Percentiles rank a stretch among this genome's conserved stretches.
These are phyloP conservation scores for Penicillium sp. DNA, from an alignment of 2,329 filamentous ascomycete genomes.

Conservation along the genomic window DNA sequence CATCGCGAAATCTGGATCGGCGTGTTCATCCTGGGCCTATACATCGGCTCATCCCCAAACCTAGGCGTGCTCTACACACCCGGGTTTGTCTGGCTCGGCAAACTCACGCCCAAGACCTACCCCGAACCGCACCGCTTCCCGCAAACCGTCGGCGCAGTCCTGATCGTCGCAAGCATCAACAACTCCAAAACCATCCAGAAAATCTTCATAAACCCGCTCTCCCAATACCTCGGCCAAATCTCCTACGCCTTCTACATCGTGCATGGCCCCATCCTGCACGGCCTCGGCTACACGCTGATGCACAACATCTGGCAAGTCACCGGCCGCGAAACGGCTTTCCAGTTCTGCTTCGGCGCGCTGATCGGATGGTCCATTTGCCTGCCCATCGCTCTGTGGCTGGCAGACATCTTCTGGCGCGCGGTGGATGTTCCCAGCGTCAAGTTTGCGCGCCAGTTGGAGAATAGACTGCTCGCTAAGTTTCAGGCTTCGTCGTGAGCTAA, in stretches of 20 bases:
- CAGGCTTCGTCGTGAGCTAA: neutral
- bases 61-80: constrained; percentile 38
- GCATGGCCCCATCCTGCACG: constrained; percentile 43
- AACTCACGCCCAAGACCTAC: constrained; percentile 37
- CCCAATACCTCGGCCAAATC: constrained; percentile 46
- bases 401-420: constrained; percentile 57
- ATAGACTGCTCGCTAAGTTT: constrained; percentile 23
- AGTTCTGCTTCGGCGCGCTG: constrained; percentile 38
- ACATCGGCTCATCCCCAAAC: constrained; percentile 42
- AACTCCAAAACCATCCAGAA: constrained; percentile 38
- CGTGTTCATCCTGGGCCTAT: constrained; percentile 39
- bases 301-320: constrained; percentile 37
- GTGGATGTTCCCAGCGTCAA: constrained; percentile 52
- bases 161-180: constrained; percentile 42
- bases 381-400: constrained; percentile 48
- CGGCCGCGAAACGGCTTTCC: constrained; percentile 36
- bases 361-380: constrained; percentile 39
- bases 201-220: constrained; percentile 38
- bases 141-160: constrained; percentile 39
- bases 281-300: constrained; percentile 42
- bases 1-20: constrained; percentile 33
- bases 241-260: constrained; percentile 48
- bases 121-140: constrained; percentile 43
- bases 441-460: constrained; percentile 50
- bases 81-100: constrained; percentile 38